Evolutionary conservation across 2,329 filamentous ascomycete species (phyloP).

Genomic region (Tricladium varicosporioides): DNA sequence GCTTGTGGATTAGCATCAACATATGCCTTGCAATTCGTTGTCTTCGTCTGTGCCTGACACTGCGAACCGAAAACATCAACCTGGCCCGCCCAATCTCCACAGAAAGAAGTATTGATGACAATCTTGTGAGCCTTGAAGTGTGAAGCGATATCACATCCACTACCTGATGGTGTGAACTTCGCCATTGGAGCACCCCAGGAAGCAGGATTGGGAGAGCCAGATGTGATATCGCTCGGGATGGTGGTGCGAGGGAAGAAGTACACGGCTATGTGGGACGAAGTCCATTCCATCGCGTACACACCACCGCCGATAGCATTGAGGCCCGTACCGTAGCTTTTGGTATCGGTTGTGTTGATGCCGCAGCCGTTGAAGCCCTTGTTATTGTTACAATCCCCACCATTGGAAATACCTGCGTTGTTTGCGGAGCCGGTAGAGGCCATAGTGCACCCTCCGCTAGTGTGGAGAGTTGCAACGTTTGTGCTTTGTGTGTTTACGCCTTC

Average conservation of each 20-base stretch:
- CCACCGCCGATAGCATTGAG: conserved; percentile 72
- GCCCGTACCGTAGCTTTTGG: conserved; percentile 59
- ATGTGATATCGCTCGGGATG: conserved; percentile 62
- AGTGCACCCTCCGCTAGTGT: conserved; percentile 60
- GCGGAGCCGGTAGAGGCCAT: neutral
- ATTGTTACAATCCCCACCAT: too few relatives aligned
- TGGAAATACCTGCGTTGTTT: too few relatives aligned
- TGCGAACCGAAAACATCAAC: neutral
- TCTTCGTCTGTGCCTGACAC: neutral
- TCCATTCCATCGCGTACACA: conserved; percentile 77
- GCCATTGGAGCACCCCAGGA: conserved; percentile 70
- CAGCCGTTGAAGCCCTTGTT: conserved; percentile 48
- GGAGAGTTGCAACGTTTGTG: conserved; percentile 63
- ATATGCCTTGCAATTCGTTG: neutral
- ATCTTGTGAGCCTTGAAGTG: conserved; percentile 74
- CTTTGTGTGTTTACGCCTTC: conserved; percentile 69
- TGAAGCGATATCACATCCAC: conserved; percentile 66
- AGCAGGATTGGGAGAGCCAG: conserved; percentile 59
- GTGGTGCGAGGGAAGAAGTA: conserved; percentile 74
- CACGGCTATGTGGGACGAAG: conserved; percentile 65
- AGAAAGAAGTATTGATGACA: conserved; percentile 81
- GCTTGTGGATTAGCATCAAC: neutral
- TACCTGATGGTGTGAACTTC: conserved; percentile 59
- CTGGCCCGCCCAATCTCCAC: conserved; percentile 77
- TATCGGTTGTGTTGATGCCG: conserved; percentile 48